phyloP scores from a whole-genome alignment of 805 yeast species.

The Ogataea pignaliae region DNA sequence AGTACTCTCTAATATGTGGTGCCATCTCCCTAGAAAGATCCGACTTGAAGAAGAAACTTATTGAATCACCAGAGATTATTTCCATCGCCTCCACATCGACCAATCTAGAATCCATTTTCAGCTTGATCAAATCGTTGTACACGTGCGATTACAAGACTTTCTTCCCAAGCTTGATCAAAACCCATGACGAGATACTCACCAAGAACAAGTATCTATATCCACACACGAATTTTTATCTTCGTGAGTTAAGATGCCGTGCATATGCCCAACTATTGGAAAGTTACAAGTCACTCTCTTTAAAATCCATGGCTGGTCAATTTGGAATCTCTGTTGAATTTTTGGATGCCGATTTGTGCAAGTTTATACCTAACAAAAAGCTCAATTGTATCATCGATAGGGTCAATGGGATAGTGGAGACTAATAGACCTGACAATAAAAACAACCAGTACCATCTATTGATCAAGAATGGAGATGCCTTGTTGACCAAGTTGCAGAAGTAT shows the following conservation, averaged over 20 bases:
- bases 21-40: slow-evolving; percentile 76
- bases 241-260: slow-evolving; percentile 93
- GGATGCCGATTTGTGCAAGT: slow-evolving; percentile 81
- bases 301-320: slow-evolving; percentile 92
- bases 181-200: slow-evolving; percentile 68
- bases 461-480: slow-evolving; percentile 86
- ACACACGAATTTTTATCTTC: slow-evolving; percentile 79
- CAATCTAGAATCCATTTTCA: slow-evolving; percentile 72
- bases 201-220: slow-evolving; percentile 61
- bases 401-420: slow-evolving; percentile 91
- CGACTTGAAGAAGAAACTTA: slow-evolving; percentile 75
- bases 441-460: slow-evolving; percentile 85
- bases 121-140: slow-evolving; percentile 81
- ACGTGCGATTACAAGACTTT: slow-evolving; percentile 81
- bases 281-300: slow-evolving; percentile 82
- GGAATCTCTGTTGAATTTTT: slow-evolving; percentile 84
- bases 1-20: slow-evolving; percentile 85
- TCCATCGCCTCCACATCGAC: slow-evolving; percentile 70
- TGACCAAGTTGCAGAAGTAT: slow-evolving; percentile 93
- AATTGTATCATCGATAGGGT: slow-evolving; percentile 96
- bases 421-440: slow-evolving; percentile 93
- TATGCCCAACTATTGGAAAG: slow-evolving; percentile 92
- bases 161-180: slow-evolving; percentile 71
- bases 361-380: slow-evolving; percentile 88
- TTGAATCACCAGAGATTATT: slow-evolving; percentile 91